phyloP scores from a whole-genome alignment of 495 filamentous ascomycete species.

The Neurospora sp. region DNA sequence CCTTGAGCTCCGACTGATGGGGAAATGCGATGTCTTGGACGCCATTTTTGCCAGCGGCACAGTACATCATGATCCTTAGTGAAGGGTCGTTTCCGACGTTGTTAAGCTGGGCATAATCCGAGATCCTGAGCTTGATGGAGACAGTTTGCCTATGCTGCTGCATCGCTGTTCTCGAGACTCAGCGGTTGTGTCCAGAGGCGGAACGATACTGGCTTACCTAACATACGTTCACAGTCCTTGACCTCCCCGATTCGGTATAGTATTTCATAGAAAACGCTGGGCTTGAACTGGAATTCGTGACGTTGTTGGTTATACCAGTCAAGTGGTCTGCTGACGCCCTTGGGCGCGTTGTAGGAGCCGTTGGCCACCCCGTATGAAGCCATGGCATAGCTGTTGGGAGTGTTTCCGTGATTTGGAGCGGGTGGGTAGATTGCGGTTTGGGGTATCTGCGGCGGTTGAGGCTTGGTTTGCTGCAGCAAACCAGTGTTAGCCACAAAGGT shows the following conservation, averaged over 20 bases:
- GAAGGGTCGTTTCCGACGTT: constrained; percentile 43
- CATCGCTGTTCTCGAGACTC: constrained; percentile 36
- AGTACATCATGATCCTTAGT: constrained; percentile 70
- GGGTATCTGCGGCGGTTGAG: constrained; percentile 1
- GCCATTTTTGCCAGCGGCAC: constrained; percentile 48
- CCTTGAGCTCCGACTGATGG: constrained; percentile 80
- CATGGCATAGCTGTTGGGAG: constrained; percentile 9
- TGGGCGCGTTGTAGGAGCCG: constrained; percentile 2
- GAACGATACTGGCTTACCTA: not conserved
- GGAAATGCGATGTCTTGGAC: constrained; percentile 79
- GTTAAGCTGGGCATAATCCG: constrained; percentile 34
- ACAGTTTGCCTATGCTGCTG: constrained; percentile 49
- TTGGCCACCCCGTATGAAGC: not conserved
- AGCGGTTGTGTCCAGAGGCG: constrained; percentile 2
- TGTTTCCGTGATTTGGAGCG: not conserved
- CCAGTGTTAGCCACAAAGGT: constrained; percentile 2
- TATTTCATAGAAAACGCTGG: constrained; percentile 68
- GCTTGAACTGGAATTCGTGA: constrained; percentile 45
- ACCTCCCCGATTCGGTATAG: constrained; percentile 49
- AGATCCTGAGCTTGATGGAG: constrained; percentile 40
- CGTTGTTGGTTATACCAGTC: not conserved
- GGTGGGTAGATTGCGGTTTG: constrained; percentile 4
- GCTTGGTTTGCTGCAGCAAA: not conserved
- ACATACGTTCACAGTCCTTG: constrained; percentile 58
- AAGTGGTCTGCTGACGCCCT: not conserved